Evolutionary conservation across 805 yeast genomes (phyloP), one percentile per base, ranked within the genome.

Genomic region (Candida quercuum): DNA sequence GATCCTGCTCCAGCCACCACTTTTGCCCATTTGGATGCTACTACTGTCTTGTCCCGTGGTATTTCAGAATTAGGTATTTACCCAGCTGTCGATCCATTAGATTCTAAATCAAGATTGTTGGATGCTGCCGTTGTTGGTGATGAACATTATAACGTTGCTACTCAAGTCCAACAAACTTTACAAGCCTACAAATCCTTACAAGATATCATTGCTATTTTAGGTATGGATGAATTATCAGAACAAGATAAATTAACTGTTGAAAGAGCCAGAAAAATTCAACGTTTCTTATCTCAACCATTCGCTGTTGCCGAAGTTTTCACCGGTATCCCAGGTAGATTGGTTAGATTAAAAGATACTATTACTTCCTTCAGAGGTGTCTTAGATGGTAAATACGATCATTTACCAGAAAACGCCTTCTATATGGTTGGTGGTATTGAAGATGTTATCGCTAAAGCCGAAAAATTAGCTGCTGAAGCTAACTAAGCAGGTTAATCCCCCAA

Each of bases 1-100:
- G 99, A 91, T 78, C 99, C 99, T 72, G 99, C 99, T 64, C 99
- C 97, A 66, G 99, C 99, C 60, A 91, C 99, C 67, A 91, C 99
- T 60, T 91, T 91, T 71, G 99, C 99, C 64, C 99, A 91, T 72
- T 89, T 91, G 82, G 99, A 91, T 70, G 99, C 99, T 67, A 91
- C 99, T 69, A 91, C 99, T 64, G 99, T 93, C 72, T 86, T 93
- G 80, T 89, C 98, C 60, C 88, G 99, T 81, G 89, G 96, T 81
- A 93, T 93, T 67, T 93, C 99, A 47, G 99, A 93, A 79, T 81
- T 93, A 72, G 98, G 98, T 89, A 93, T 93, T 71, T 93, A 93
- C 88, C 99, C 99, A 68, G 99, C 99, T 66, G 99, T 93, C 79
- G 99, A 93, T 76, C 99, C 99, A 65, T 85, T 93, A 71, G 99